Conservation (phyloP, 495 filamentous ascomycete species). For the Baudoinia panamericana region DNA sequence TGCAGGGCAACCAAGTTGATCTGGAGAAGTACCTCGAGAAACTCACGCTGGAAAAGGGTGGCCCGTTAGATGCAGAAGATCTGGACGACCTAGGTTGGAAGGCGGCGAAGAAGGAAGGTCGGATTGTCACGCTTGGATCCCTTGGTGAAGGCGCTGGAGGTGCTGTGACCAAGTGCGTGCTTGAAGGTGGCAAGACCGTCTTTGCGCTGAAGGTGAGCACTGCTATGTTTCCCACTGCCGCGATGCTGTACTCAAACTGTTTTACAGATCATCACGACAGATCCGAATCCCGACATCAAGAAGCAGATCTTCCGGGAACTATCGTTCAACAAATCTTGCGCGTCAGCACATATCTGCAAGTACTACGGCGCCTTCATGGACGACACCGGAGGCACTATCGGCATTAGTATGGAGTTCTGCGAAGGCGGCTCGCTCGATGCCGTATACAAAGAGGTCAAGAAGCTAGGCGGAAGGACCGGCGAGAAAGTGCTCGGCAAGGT, state of each 20-base stretch:
- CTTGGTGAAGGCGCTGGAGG: constrained; percentile 92
- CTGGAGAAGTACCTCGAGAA: constrained; percentile 51
- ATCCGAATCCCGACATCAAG: constrained; percentile 93
- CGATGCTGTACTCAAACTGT: not conserved
- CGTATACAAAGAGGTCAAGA: constrained; percentile 94
- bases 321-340: constrained; percentile 93
- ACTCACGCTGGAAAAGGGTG: constrained; percentile 63
- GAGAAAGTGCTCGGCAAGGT: constrained; percentile 98
- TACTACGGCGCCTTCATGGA: constrained; percentile 97
- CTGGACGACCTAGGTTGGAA: constrained; percentile 91
- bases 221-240: not conserved
- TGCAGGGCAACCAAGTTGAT: constrained; percentile 47
- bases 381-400: constrained; percentile 82
- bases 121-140: constrained; percentile 77
- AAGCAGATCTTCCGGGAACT: constrained; percentile 94
- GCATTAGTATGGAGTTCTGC: constrained; percentile 98
- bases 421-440: constrained; percentile 90
- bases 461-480: constrained; percentile 82
- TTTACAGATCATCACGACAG: constrained; percentile 82
- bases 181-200: constrained; percentile 82
- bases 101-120: constrained; percentile 75
- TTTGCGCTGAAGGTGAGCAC: constrained; percentile 83
- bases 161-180: constrained; percentile 78
- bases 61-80: constrained; percentile 77
- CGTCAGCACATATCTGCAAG: constrained; percentile 82